phyloP scores from a whole-genome alignment of 2,329 filamentous ascomycete species.

The Cordyceps cicadae region DNA sequence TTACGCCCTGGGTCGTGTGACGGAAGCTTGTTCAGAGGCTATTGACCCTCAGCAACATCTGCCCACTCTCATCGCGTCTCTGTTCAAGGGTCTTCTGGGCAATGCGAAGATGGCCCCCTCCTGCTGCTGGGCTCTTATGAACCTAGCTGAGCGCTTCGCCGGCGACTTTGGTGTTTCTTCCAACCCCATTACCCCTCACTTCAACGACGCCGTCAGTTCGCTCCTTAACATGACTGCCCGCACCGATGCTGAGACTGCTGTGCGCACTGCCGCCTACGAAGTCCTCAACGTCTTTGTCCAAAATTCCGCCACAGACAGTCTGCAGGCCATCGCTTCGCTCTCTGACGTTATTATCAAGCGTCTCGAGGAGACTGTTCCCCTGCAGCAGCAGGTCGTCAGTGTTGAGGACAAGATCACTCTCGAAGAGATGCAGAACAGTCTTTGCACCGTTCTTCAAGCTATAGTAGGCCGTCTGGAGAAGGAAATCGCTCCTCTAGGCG shows the following conservation, averaged over 20 bases:
- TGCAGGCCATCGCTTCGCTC: slow-evolving; percentile 70
- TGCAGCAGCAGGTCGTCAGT: slow-evolving; percentile 90
- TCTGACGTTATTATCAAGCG: slow-evolving; percentile 86
- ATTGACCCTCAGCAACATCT: slow-evolving; percentile 82
- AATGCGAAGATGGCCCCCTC: slow-evolving; percentile 96
- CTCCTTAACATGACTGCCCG: slow-evolving; percentile 80
- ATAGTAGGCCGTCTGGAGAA: slow-evolving; percentile 87
- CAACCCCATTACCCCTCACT: slow-evolving; percentile 85
- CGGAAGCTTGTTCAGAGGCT: slow-evolving; percentile 82
- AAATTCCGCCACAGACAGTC: slow-evolving; percentile 79
- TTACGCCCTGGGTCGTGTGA: slow-evolving; percentile 91
- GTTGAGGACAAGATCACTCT: slow-evolving; percentile 93
- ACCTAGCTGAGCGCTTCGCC: slow-evolving; percentile 89
- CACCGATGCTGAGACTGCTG: slow-evolving; percentile 72
- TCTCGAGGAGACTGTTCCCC: slow-evolving; percentile 77
- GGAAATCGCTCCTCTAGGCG: slow-evolving; percentile 81
- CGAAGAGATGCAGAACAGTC: slow-evolving; percentile 95
- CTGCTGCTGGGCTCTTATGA: slow-evolving; percentile 99
- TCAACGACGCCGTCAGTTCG: slow-evolving; percentile 82
- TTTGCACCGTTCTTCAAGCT: slow-evolving; percentile 82
- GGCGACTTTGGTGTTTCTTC: slow-evolving; percentile 68
- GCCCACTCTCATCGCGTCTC: slow-evolving; percentile 72
- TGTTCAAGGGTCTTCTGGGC: slow-evolving; percentile 84
- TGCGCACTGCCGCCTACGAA: slow-evolving; percentile 93
- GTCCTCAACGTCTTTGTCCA: slow-evolving; percentile 91